phyloP scores from a whole-genome alignment of 805 yeast species.

The Saturnispora ahearnii region DNA sequence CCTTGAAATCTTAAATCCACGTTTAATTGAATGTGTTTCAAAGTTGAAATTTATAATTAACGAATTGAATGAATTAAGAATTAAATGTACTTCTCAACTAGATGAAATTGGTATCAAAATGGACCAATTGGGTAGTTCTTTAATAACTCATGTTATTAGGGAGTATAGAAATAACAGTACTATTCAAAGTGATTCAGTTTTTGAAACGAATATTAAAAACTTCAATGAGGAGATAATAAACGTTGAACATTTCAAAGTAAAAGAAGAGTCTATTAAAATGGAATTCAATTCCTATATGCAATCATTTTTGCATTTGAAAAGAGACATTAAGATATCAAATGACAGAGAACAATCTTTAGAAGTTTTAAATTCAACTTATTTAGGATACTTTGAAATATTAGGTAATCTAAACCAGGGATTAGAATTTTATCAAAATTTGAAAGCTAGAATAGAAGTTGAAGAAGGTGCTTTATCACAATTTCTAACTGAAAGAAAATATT shows the following conservation, averaged over 20 bases:
- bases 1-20: conserved; percentile 29
- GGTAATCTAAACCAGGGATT: conserved; percentile 59
- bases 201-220: conserved; percentile 34
- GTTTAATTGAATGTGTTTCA: conserved; percentile 24
- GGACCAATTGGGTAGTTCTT: conserved; percentile 37
- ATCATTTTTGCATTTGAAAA: conserved; percentile 26
- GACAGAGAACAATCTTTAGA: conserved; percentile 44
- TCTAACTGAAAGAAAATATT: background rate
- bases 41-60: conserved; percentile 30
- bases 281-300: conserved; percentile 27
- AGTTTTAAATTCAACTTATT: conserved; percentile 40
- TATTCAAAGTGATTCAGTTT: conserved; percentile 30
- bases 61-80: conserved; percentile 26
- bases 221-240: conserved; percentile 43
- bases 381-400: conserved; percentile 46
- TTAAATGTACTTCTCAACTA: conserved; percentile 32
- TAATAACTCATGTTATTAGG: conserved; percentile 27
- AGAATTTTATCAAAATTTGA: conserved; percentile 63
- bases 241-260: conserved; percentile 33
- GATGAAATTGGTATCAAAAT: conserved; percentile 37
- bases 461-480: background rate
- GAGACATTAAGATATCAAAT: conserved; percentile 25
- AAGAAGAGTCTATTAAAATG: conserved; percentile 25
- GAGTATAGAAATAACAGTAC: conserved; percentile 17
- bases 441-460: conserved; percentile 3